Base-by-base conservation (phyloP, 257 asterid genomes). In the Capsicum chinense region DNA sequence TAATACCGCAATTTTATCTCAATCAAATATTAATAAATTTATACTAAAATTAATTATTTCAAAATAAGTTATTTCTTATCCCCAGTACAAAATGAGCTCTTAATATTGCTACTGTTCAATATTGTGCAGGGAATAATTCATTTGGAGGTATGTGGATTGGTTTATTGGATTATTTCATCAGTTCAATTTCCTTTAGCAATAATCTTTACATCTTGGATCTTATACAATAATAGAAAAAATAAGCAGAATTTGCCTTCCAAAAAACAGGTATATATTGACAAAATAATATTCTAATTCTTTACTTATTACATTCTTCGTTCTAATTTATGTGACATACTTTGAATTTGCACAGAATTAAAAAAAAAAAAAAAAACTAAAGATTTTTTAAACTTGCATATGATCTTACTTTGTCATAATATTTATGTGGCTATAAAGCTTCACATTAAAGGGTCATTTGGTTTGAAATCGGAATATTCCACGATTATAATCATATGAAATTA, bases 161-260 rank as follows among this genome's bases (percentile, higher is more conserved):
- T 66, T 74, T 96, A 96, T 80, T 96, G 99, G 99, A 84, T 90
- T n/a, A 88, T 96, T 79, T 92, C 98, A 79, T 85, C 91, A 54
- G 26, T 86, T 76, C 99, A 94, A 88, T 87, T 96, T 66, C 98
- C 98, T 74, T 86, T 94, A 1, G 92, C 97, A 26, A 48, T 94
- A 47, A 79, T 93, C 74, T 94, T 91, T 87, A 96, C 95, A 54
- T 17, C 90, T 17, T 91, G 90, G 89, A 92, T 92, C 83, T 85
- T 93, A 67, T 91, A 59, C 33, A 26, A 26, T 54, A 76, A 85
- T 60, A 86, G 86, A 83, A 84, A 84, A 37, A 66, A 42, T 44
- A 47, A 59, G 10, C 83, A 70, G 13, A 83, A 48, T 56, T 85
- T 85, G 14, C 62, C 83, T 54, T 82, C 88, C 19, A 80, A 80